Percentiles rank a stretch among this genome's conserved stretches.
phyloP scores from a whole-genome alignment of 148 eudicot genomes.

The Fagopyrum homotropicum region DNA sequence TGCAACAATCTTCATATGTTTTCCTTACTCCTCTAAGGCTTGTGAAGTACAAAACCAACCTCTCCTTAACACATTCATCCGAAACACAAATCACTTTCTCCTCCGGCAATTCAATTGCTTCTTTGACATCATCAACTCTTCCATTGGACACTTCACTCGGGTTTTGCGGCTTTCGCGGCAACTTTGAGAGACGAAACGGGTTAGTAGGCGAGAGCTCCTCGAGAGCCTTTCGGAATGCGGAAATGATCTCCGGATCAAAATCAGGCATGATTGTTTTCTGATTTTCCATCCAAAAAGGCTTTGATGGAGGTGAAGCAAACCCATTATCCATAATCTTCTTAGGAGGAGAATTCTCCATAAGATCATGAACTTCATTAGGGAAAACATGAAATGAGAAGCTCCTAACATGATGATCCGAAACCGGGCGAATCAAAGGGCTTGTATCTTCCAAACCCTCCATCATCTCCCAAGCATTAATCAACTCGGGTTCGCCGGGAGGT shows the following conservation, averaged over 20 bases:
- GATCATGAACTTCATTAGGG: constrained; percentile 16
- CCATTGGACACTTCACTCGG: constrained; percentile 4
- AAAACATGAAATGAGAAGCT: constrained; percentile 61
- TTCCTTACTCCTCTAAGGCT: constrained; percentile 87
- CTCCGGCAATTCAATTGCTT: background rate
- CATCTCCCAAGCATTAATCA: constrained; percentile 64
- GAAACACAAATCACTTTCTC: background rate
- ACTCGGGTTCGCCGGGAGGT: constrained; percentile 87
- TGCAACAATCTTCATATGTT: constrained; percentile 89
- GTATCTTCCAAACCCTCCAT: constrained; percentile 89
- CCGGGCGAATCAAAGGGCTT: constrained; percentile 42
- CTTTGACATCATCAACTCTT: background rate
- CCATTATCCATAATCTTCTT: constrained; percentile 4
- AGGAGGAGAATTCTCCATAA: constrained; percentile 28
- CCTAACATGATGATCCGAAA: constrained; percentile 29
- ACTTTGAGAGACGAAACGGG: constrained; percentile 23
- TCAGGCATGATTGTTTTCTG: constrained; percentile 30
- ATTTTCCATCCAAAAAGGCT: constrained; percentile 4
- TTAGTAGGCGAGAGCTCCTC: constrained; percentile 53
- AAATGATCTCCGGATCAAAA: constrained; percentile 66
- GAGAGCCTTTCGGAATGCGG: constrained; percentile 52
- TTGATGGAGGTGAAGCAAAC: constrained; percentile 24
- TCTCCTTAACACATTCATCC: constrained; percentile 24
- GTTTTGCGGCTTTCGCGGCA: background rate
- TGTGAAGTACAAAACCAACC: constrained; percentile 64